Evolutionary conservation across 108 stramenopile species (phyloP).

Genomic region (Licmophora abbreviata): DNA sequence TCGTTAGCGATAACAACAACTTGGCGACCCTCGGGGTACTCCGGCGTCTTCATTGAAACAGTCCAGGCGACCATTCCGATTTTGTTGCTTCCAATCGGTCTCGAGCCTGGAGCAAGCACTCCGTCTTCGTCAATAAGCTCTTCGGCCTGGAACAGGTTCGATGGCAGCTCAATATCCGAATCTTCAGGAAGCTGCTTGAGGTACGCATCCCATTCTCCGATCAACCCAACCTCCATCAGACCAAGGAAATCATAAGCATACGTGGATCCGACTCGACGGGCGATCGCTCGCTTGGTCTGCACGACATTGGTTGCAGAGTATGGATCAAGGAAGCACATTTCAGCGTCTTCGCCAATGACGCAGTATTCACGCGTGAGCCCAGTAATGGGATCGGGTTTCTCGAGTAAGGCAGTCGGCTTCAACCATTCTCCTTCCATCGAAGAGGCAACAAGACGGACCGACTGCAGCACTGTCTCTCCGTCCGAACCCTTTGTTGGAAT

Average conservation of each 20-base stretch:
- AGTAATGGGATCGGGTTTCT: slow-evolving; percentile 88
- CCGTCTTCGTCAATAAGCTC: slow-evolving; percentile 78
- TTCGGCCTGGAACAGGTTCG: slow-evolving; percentile 53
- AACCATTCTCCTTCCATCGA: slow-evolving; percentile 94
- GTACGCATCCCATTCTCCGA: slow-evolving; percentile 74
- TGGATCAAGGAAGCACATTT: slow-evolving; percentile 87
- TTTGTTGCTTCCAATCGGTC: slow-evolving; percentile 91
- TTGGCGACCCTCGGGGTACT: slow-evolving; percentile 95
- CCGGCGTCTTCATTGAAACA: slow-evolving; percentile 91
- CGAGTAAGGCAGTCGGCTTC: slow-evolving; percentile 83
- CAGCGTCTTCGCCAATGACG: slow-evolving; percentile 55
- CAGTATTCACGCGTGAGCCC: slow-evolving; percentile 90
- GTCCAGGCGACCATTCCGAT: slow-evolving; percentile 97
- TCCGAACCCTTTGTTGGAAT: slow-evolving; percentile 43
- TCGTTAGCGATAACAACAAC: slow-evolving; percentile 96
- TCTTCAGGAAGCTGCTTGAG: slow-evolving; percentile 38
- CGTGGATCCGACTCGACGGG: slow-evolving; percentile 94
- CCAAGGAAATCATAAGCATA: slow-evolving; percentile 98
- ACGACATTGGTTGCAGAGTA: slow-evolving; percentile 84
- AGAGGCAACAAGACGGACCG: slow-evolving; percentile 91
- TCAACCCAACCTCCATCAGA: slow-evolving; percentile 85
- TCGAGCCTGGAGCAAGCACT: slow-evolving; percentile 53
- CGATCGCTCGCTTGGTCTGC: slow-evolving; percentile 93
- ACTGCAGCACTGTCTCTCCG: slow-evolving; percentile 55
- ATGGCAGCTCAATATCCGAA: slow-evolving; percentile 39